Evolutionary conservation across 1,139 yeast genomes (phyloP), one percentile per base, ranked within the genome.

Genomic region (Protomyces macrosporus): DNA sequence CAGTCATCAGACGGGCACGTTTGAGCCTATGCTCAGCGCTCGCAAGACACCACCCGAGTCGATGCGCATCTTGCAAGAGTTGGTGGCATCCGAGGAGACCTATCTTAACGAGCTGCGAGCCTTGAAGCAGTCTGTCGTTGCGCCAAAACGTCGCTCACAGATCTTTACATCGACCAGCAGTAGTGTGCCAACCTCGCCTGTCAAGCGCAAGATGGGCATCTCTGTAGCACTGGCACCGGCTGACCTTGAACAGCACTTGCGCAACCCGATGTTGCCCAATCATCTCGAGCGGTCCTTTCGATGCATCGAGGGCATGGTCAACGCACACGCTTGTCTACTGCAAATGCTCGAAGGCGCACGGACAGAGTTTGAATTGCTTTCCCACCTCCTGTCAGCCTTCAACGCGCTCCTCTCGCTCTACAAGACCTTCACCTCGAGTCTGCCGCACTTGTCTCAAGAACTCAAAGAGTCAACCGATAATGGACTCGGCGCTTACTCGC

Each of bases 211-310:
- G 48, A 16, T 42, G 7, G 48, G 30, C 48, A 23, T 23, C 23
- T 23, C 23, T 23, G 23, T 23, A 1, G 23, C 23, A 23, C 23
- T 23, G 23, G 12, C 30, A 5, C 32, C 48, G 9, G 30, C 9
- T 14, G 48, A 42, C n/a, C 56, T 58, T 10, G 52, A 45, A 10
- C 48, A 50, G 34, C 62, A 55, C 30, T 40, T 58, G 55, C 42
- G 39, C 10, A 55, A 58, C 34, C 62, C 62, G 10, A 58, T 58
- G 62, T 33, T 35, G 23, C 62, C 62, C 4, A 52, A 58, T 16
- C 56, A 58, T 42, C 62, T 58, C 56, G 62, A 52, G 33, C 55
- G 62, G 16, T 39, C 62, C n/a, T 58, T 52, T 52, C 42, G 34
- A 30, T 58, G 56, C 14, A 58, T 58, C 45, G 56, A 58, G 32